Evolutionary conservation across 208 protist genomes (phyloP).

Genomic region (Trypanosoma conorhini): DNA sequence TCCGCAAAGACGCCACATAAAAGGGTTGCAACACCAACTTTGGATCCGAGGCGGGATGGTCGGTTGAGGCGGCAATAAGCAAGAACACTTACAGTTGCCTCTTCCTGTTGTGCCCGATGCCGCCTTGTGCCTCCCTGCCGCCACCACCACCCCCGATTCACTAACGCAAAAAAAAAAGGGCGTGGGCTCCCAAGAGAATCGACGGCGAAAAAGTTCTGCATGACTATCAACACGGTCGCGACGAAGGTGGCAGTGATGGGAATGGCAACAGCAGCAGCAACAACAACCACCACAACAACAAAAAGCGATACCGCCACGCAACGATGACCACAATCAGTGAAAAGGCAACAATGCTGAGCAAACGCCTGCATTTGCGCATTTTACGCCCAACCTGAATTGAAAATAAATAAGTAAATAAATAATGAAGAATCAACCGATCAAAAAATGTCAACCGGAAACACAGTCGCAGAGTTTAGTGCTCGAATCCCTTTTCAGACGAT

Average conservation of each 20-base stretch:
- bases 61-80: neutral
- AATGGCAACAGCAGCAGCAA: neutral
- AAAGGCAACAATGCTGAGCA: neutral
- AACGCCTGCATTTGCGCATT: neutral
- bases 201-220: neutral
- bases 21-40: neutral
- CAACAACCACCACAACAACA: neutral
- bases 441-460: constrained; percentile 5
- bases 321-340: neutral
- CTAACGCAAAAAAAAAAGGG: too few relatives aligned
- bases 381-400: neutral
- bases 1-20: neutral
- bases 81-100: neutral
- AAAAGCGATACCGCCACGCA: neutral
- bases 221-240: too few relatives aligned
- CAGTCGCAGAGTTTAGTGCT: neutral
- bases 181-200: too few relatives aligned
- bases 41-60: neutral
- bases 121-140: neutral
- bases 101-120: neutral
- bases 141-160: neutral
- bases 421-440: neutral
- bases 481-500: neutral
- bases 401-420: neutral
- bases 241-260: too few relatives aligned